Conservation (phyloP, 306 rosid species). For the Malus fusca region DNA sequence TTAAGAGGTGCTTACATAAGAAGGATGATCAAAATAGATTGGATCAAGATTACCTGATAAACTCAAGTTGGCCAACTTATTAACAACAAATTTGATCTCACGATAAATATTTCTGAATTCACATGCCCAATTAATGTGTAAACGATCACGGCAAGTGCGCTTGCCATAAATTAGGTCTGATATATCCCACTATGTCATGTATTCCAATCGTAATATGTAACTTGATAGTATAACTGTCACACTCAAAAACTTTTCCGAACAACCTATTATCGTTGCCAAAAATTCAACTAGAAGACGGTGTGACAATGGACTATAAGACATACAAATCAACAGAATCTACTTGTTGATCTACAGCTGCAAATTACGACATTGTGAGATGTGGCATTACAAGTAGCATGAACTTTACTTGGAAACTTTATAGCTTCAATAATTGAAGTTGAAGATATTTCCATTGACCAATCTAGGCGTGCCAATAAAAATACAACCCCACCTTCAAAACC, state of each 20-base stretch:
- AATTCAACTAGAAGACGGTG: too few relatives aligned
- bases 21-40: too few relatives aligned
- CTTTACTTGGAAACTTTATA: neutral
- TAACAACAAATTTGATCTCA: too few relatives aligned
- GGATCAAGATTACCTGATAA: too few relatives aligned
- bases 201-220: neutral
- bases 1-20: neutral
- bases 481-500: neutral
- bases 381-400: neutral
- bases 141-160: neutral
- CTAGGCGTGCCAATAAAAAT: neutral
- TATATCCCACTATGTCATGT: too few relatives aligned
- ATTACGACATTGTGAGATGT: neutral
- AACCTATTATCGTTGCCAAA: too few relatives aligned
- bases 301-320: too few relatives aligned
- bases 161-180: neutral
- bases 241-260: neutral
- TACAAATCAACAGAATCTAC: too few relatives aligned
- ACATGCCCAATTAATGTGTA: neutral
- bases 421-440: slow-evolving; percentile 7
- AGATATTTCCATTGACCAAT: slow-evolving; percentile 9
- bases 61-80: too few relatives aligned
- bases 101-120: neutral
- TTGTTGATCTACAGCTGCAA: too few relatives aligned
- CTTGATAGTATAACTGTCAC: neutral